Base-by-base conservation (phyloP, 2,329 filamentous ascomycete genomes). In the Aspergillus thermomutatus region DNA sequence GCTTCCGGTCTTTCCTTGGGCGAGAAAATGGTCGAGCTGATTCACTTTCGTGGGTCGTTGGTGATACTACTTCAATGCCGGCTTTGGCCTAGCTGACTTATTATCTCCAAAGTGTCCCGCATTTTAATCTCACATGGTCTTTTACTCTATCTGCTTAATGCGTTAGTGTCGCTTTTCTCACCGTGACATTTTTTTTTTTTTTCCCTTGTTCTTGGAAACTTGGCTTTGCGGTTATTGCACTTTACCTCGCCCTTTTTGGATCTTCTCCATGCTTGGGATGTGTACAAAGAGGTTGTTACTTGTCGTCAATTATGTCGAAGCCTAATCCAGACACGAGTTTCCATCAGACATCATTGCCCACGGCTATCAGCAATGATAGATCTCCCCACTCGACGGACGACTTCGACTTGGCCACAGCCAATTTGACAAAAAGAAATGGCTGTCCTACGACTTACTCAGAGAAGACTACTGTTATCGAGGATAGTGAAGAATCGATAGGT, bases 401-500 rank as follows among this genome's bases (percentile, higher is more conserved):
- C 52, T 50, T 58, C 8, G 62, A 61, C 49, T 51, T 56, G 14
- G 27, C 46, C 17, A 50, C 52, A 10, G 59, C 55, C 27, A 61
- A 61, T 4, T 34, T 57, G 27, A 55, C 50, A 21, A 60, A 65
- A 17, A 49, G 59, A 5, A 43, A 45, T 3, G 52, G 52, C 6
- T 55, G 59, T 47, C 52, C 43, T 2, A 31, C 53, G 23, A 61
- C 55, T 19, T 26, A 57, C 7, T 26, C 57, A 9, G 65, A 68
- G 43, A 67, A 70, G 50, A 41, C 52, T 28, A 34, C 58, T 7
- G 51, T 61, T 4, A 45, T 59, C 10, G 59, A 60, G 47, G 57
- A 61, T 50, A 54, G 58, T 25, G 63, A 64, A 26, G 59, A 60
- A 19, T 68, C 64, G 0, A 59, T 70, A 27, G 62, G 61, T 27